phyloP scores from a whole-genome alignment of 441 rosid species.

The Populus tomentosa region DNA sequence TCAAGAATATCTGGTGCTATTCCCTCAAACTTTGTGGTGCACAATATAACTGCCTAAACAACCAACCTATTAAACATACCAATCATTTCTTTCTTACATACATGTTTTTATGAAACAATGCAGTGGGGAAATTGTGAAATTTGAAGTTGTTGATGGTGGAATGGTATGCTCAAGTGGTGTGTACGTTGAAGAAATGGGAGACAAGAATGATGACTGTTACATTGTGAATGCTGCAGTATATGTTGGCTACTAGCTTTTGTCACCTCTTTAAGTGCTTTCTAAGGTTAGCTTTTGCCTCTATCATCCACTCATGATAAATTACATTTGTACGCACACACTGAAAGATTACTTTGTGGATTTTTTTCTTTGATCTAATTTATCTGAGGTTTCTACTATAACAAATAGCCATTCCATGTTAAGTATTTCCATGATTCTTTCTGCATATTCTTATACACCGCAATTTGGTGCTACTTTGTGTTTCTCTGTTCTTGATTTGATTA shows the following conservation, averaged over 20 bases:
- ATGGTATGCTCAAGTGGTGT: constrained; percentile 92
- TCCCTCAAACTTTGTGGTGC: not conserved
- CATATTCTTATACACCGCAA: not conserved
- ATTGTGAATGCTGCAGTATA: constrained; percentile 87
- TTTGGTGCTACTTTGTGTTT: not conserved
- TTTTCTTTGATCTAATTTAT: not conserved
- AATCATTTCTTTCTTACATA: not conserved
- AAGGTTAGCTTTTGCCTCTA: constrained; percentile 23
- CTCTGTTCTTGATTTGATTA: not conserved
- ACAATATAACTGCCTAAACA: not conserved
- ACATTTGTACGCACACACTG: not conserved
- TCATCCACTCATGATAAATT: not conserved
- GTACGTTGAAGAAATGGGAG: constrained; percentile 91
- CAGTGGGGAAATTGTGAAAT: constrained; percentile 58
- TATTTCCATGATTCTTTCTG: not conserved
- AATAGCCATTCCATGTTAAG: not conserved
- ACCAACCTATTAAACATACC: not conserved
- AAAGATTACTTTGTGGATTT: not conserved
- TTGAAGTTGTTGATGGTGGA: constrained; percentile 84
- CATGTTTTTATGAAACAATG: not conserved
- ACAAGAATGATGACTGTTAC: constrained; percentile 85
- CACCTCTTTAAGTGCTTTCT: not conserved
- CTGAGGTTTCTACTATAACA: not conserved
- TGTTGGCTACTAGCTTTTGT: constrained; percentile 62
- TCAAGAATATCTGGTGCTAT: not conserved